Evolutionary conservation across 495 filamentous ascomycete species (phyloP).

Genomic region (Podospora fimiseda): DNA sequence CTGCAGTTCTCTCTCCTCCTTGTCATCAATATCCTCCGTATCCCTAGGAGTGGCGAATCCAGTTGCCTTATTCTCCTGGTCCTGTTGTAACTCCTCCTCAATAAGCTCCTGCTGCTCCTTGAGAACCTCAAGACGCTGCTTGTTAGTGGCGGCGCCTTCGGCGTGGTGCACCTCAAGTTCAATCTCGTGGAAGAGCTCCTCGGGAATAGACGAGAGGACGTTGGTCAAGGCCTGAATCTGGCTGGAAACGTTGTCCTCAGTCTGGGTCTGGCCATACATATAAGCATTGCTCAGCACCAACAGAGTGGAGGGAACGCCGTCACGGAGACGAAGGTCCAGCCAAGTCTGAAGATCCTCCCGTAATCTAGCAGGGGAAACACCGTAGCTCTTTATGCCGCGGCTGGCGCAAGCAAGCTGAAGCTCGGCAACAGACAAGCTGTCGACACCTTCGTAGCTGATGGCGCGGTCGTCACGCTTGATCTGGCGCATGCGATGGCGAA

Average conservation of each 20-base stretch:
- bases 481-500: conserved; percentile 96
- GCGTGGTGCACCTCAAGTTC: conserved; percentile 97
- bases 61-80: conserved; percentile 61
- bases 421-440: conserved; percentile 86
- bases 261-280: conserved; percentile 79
- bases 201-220: conserved; percentile 88
- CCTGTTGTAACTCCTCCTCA: conserved; percentile 91
- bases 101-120: conserved; percentile 99
- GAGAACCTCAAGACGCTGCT: conserved; percentile 96
- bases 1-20: conserved; percentile 42
- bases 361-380: conserved; percentile 76
- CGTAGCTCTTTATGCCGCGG: conserved; percentile 87
- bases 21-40: conserved; percentile 76
- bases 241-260: conserved; percentile 69
- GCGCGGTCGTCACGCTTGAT: conserved; percentile 97
- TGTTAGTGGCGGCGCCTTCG: conserved; percentile 97
- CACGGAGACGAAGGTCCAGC: conserved; percentile 88
- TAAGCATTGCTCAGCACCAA: conserved; percentile 95
- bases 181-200: conserved; percentile 99
- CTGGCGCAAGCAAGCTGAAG: conserved; percentile 85
- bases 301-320: conserved; percentile 89
- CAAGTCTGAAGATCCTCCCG: conserved; percentile 90
- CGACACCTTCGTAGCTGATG: conserved; percentile 91
- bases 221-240: conserved; percentile 92
- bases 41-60: conserved; percentile 70